Evolutionary conservation across 2,329 filamentous ascomycete genomes (phyloP).

Genomic region (Stemphylium beticola): DNA sequence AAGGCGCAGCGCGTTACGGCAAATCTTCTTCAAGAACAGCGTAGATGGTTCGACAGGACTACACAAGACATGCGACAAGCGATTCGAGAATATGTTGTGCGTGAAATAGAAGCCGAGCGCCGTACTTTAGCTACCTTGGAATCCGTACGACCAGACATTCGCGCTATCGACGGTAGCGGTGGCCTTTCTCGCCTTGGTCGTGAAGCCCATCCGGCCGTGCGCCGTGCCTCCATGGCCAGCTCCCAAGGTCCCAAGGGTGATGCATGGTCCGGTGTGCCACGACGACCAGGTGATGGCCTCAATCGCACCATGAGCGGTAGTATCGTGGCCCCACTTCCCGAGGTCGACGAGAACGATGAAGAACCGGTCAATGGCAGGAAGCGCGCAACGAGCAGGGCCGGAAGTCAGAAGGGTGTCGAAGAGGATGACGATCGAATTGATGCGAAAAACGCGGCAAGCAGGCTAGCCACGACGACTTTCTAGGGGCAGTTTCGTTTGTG

Average conservation of each 20-base stretch:
- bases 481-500: slow-evolving; percentile 50
- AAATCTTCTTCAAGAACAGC: slow-evolving; percentile 86
- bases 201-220: slow-evolving; percentile 78
- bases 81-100: slow-evolving; percentile 89
- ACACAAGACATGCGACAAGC: slow-evolving; percentile 80
- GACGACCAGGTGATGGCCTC: slow-evolving; percentile 74
- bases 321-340: slow-evolving; percentile 63
- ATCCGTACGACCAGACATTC: slow-evolving; percentile 88
- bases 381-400: slow-evolving; percentile 56
- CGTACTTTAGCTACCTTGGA: slow-evolving; percentile 92
- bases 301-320: slow-evolving; percentile 78
- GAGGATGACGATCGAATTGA: slow-evolving; percentile 95
- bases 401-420: slow-evolving; percentile 68
- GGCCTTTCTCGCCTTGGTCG: slow-evolving; percentile 88
- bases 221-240: slow-evolving; percentile 78
- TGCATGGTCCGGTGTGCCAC: slow-evolving; percentile 92
- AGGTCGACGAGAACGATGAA: slow-evolving; percentile 65
- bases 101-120: slow-evolving; percentile 94
- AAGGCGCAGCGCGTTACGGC: slow-evolving; percentile 90
- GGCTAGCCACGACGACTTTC: slow-evolving; percentile 93
- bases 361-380: slow-evolving; percentile 56
- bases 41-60: slow-evolving; percentile 89
- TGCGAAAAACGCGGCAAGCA: slow-evolving; percentile 91
- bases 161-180: slow-evolving; percentile 88
- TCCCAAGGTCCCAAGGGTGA: slow-evolving; percentile 98